A percentile compares a stretch with the other conserved stretches of the same genome.
phyloP scores from a whole-genome alignment of 768 basidiomycete genomes.

The Podaxis sp. region DNA sequence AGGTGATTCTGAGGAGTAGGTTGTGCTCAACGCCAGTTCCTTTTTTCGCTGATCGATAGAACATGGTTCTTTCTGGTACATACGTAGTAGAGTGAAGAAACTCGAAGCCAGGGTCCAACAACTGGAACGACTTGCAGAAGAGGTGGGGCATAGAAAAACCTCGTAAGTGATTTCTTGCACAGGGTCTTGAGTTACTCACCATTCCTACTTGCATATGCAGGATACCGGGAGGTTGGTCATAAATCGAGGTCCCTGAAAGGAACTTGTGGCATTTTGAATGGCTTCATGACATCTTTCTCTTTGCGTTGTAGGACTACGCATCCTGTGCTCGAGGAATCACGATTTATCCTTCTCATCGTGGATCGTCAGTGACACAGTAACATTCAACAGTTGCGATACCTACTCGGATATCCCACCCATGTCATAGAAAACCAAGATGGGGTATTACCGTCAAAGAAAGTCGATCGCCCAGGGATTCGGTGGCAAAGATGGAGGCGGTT shows the following conservation, averaged over 20 bases:
- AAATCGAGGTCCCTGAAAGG: too few species aligned
- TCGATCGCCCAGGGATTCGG: too few species aligned
- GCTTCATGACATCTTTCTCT: too few species aligned
- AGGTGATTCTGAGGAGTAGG: neutral
- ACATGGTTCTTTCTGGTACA: neutral
- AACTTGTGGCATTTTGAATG: too few species aligned
- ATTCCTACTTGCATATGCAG: too few species aligned
- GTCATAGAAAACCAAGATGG: slow-evolving; percentile 58
- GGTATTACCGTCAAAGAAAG: too few species aligned
- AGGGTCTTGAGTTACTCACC: neutral
- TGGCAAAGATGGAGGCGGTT: too few species aligned
- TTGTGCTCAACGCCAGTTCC: neutral
- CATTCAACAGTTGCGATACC: slow-evolving; percentile 69
- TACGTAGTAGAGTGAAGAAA: too few species aligned
- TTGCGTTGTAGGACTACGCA: too few species aligned
- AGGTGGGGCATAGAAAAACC: neutral
- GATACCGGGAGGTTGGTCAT: too few species aligned
- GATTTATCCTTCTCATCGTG: slow-evolving; percentile 42
- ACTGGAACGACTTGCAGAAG: neutral
- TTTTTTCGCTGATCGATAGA: neutral
- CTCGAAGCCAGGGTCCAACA: neutral
- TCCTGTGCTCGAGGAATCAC: neutral
- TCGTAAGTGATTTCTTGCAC: neutral
- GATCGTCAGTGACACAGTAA: slow-evolving; percentile 86
- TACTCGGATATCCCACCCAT: slow-evolving; percentile 24